Evolutionary conservation across 2,329 filamentous ascomycete species (phyloP), one percentile per base, ranked within the genome.

Genomic region (Fusarium nisikadoi): DNA sequence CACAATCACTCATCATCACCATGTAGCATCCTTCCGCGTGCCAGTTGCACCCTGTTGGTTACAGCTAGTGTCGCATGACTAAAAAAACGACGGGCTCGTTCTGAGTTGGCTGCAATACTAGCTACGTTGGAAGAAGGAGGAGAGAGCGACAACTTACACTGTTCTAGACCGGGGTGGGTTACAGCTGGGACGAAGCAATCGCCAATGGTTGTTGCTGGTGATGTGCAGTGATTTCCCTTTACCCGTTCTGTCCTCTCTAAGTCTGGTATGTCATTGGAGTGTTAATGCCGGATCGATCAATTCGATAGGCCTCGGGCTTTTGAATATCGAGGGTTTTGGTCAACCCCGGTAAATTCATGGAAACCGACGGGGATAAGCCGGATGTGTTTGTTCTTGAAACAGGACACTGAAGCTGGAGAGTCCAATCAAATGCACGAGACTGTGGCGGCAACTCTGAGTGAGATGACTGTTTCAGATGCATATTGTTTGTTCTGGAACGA

Each of bases 31-130:
- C 42, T 54, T 50, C 38, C 41, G 61, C 36, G 33, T 59, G 47
- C 65, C 53, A 61, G 50, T 46, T 61, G 36, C 47, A 73, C 61
- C 65, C 70, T 70, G 61, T 67, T 73, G 65, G 60, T 50, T 53
- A 65, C 57, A 60, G 38, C 53, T 49, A 63, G 47, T 42, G 61
- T 53, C 53, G 43, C 57, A 66, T 71, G 70, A 67, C 63, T 57
- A 65, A 42, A 50, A 46, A 39, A 57, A 39, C 27, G 35, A 43
- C 57, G 31, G 46, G 38, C 36, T 49, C 49, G 25, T 36, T 50
- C 43, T 49, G 35, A 29, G 23, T 54, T 68, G 67, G 64, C 46
- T 62, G 54, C 54, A 36, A 49, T 53, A 35, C 38, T 56, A 46
- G 43, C 29, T 46, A 38, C 29, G 42, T 56, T 35, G 39, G 42